Conservation (phyloP, 2,329 filamentous ascomycete species). For the Xylaria hypoxylon region DNA sequence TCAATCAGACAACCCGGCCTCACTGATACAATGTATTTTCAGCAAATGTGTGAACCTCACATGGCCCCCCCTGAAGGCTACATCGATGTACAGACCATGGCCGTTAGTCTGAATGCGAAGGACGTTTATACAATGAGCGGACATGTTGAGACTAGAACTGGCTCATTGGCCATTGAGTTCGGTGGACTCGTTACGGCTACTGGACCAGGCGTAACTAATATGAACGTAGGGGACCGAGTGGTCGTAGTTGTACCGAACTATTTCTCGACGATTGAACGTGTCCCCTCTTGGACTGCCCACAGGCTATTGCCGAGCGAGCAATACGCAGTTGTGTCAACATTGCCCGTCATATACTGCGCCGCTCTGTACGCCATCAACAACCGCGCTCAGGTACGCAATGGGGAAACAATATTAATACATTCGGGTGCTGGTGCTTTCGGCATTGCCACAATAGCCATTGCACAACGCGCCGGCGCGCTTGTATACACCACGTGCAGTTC, state of each 20-base stretch:
- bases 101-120: conserved; percentile 43
- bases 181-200: conserved; percentile 44
- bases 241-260: conserved; percentile 43
- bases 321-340: conserved; percentile 36
- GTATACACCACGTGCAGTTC: conserved; percentile 50
- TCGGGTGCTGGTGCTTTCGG: conserved; percentile 53
- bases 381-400: conserved; percentile 44
- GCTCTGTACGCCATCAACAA: conserved; percentile 51
- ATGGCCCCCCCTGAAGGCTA: not conserved
- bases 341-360: conserved; percentile 49
- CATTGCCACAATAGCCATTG: conserved; percentile 52
- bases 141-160: conserved; percentile 42
- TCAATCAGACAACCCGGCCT: conserved; percentile 22
- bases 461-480: conserved; percentile 47
- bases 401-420: conserved; percentile 53
- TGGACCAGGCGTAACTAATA: conserved; percentile 35
- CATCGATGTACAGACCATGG: conserved; percentile 26
- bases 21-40: conserved; percentile 39
- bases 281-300: conserved; percentile 45
- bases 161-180: conserved; percentile 44
- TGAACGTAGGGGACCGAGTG: conserved; percentile 47
- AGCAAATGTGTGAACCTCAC: conserved; percentile 25
- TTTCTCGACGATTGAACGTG: conserved; percentile 44
- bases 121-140: conserved; percentile 46
- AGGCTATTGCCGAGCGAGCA: conserved; percentile 42